These are phyloP conservation scores for Grosmannia serpens DNA, from an alignment of 2,329 filamentous ascomycete species.

Conservation along the genomic window DNA sequence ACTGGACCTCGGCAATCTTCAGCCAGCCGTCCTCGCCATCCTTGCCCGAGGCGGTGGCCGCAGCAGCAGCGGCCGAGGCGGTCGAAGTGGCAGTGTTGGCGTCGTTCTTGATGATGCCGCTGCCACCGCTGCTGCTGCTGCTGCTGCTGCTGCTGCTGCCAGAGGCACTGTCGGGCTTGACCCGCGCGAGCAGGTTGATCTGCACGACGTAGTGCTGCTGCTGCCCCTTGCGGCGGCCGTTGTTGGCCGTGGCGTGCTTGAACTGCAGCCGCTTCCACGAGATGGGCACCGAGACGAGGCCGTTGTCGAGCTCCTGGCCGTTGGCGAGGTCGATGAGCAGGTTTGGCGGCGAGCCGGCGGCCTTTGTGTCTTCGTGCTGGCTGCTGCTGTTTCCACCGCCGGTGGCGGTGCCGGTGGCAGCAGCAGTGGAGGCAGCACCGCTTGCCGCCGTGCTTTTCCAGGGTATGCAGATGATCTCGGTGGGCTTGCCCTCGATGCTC, in stretches of 20 bases:
- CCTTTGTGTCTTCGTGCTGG: constrained; percentile 30
- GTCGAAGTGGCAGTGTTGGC: neutral
- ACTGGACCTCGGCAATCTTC: constrained; percentile 73
- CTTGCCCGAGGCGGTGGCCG: neutral
- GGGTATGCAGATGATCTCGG: constrained; percentile 92
- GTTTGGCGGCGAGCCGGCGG: constrained; percentile 38
- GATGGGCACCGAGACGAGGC: constrained; percentile 62
- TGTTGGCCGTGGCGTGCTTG: constrained; percentile 92
- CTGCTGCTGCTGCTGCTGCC: neutral
- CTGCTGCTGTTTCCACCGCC: too few relatives aligned
- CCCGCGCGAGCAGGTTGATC: constrained; percentile 53
- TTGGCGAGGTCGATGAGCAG: constrained; percentile 42
- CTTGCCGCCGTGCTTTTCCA: constrained; percentile 69
- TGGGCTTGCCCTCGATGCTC: constrained; percentile 81
- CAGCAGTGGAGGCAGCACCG: constrained; percentile 24
- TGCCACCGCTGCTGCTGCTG: neutral
- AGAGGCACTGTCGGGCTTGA: constrained; percentile 26
- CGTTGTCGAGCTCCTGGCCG: constrained; percentile 64
- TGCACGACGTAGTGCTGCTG: constrained; percentile 92
- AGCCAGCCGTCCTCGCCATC: constrained; percentile 56
- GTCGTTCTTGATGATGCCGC: neutral
- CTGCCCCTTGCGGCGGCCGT: constrained; percentile 82
- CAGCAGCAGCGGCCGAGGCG: neutral
- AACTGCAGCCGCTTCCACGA: constrained; percentile 94
- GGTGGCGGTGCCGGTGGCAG: neutral